Evolutionary conservation across 1,139 yeast species (phyloP).

Genomic region (Geotrichum candidum): DNA sequence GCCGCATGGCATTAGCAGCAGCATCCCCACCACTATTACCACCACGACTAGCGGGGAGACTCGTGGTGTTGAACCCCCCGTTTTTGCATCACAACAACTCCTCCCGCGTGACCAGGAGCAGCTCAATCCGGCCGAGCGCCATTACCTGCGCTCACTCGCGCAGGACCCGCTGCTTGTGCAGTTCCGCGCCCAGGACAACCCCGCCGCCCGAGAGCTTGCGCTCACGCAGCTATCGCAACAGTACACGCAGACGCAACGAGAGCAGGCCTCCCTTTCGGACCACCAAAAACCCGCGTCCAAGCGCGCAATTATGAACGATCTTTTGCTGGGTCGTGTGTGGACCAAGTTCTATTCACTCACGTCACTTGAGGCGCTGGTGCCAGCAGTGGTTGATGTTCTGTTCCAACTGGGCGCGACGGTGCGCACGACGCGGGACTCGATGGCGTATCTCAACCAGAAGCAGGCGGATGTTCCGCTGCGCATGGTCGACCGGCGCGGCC

Average conservation of each 20-base stretch:
- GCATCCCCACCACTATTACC: background rate
- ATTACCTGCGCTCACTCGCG: conserved; percentile 35
- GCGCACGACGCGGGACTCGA: conserved; percentile 19
- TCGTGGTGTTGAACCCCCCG: background rate
- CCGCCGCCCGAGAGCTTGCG: conserved; percentile 27
- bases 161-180: conserved; percentile 50
- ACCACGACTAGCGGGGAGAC: background rate
- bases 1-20: background rate
- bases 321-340: conserved; percentile 39
- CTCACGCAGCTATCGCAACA: conserved; percentile 26
- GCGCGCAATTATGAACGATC: conserved; percentile 27
- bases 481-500: conserved; percentile 44
- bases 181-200: conserved; percentile 28
- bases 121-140: conserved; percentile 29
- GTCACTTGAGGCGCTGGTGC: conserved; percentile 42
- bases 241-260: background rate
- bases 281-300: conserved; percentile 18
- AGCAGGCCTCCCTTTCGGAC: background rate
- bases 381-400: conserved; percentile 39
- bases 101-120: conserved; percentile 7
- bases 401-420: conserved; percentile 38
- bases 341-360: conserved; percentile 46
- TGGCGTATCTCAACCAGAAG: conserved; percentile 13
- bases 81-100: conserved; percentile 21
- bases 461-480: conserved; percentile 37